These are phyloP conservation scores for Allium cepa DNA, from an alignment of 106 monocot genomes.

Conservation along the genomic window DNA sequence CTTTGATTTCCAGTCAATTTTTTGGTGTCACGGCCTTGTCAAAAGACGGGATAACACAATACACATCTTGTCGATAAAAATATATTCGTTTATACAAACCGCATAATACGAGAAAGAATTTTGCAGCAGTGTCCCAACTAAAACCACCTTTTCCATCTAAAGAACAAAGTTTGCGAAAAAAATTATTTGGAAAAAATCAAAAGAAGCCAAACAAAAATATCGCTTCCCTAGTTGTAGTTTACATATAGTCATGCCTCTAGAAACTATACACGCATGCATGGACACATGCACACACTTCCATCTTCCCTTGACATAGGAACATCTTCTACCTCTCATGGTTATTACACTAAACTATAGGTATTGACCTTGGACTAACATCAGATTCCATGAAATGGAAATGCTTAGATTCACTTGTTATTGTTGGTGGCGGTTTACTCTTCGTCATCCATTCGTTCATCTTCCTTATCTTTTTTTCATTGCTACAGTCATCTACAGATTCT, in stretches of 20 bases:
- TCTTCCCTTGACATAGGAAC: background rate
- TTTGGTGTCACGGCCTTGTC: too few relatives aligned
- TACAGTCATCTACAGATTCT: background rate
- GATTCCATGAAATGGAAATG: background rate
- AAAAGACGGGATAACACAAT: too few relatives aligned
- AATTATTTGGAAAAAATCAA: too few relatives aligned
- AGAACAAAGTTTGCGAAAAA: too few relatives aligned
- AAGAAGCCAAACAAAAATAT: background rate
- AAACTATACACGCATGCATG: background rate
- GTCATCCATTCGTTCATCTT: background rate
- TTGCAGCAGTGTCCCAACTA: too few relatives aligned
- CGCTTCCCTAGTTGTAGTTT: background rate
- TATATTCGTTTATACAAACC: too few relatives aligned
- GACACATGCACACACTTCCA: background rate
- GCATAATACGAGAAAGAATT: too few relatives aligned
- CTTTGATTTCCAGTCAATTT: too few relatives aligned
- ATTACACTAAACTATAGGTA: background rate
- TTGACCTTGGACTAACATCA: background rate
- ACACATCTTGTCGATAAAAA: too few relatives aligned
- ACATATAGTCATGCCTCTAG: background rate
- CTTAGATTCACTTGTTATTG: background rate
- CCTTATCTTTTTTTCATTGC: background rate
- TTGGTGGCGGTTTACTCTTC: constrained; percentile 1
- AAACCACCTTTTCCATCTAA: too few relatives aligned
- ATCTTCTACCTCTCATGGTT: constrained; percentile 5